Evolutionary conservation across 1,139 yeast species (phyloP).

Genomic region (Hyphopichia burtonii): DNA sequence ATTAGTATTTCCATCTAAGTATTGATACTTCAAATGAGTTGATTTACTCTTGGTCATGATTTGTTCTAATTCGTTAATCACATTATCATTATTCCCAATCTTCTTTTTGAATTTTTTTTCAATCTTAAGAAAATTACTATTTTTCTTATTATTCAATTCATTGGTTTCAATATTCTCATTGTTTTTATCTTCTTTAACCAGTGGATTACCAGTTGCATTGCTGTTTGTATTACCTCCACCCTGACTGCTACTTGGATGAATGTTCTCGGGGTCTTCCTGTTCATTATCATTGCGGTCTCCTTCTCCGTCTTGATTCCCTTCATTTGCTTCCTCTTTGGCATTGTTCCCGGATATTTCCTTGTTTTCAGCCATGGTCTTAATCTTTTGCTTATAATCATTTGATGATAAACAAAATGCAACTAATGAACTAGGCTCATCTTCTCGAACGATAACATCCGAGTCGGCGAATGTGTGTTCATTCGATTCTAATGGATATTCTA

Average conservation of each 20-base stretch:
- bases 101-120: constrained; percentile 44
- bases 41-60: constrained; percentile 81
- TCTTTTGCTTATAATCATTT: constrained; percentile 72
- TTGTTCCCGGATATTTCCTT: constrained; percentile 5
- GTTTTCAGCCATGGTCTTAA: constrained; percentile 35
- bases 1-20: constrained; percentile 79
- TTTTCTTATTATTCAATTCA: constrained; percentile 33
- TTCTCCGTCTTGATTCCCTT: background rate
- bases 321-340: constrained; percentile 7
- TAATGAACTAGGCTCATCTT: constrained; percentile 94
- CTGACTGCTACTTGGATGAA: too few relatives aligned
- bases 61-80: constrained; percentile 48
- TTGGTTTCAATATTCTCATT: constrained; percentile 8
- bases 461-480: constrained; percentile 93
- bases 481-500: constrained; percentile 75
- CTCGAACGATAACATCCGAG: constrained; percentile 90
- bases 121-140: constrained; percentile 39
- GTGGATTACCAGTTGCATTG: too few relatives aligned
- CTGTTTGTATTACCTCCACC: too few relatives aligned
- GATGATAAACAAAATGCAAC: constrained; percentile 91
- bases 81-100: constrained; percentile 11
- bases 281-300: constrained; percentile 6
- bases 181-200: too few relatives aligned
- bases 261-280: too few relatives aligned
- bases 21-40: constrained; percentile 87